These are phyloP conservation scores for Fraxinus anomala DNA, from an alignment of 257 asterid species.

Conservation along the genomic window DNA sequence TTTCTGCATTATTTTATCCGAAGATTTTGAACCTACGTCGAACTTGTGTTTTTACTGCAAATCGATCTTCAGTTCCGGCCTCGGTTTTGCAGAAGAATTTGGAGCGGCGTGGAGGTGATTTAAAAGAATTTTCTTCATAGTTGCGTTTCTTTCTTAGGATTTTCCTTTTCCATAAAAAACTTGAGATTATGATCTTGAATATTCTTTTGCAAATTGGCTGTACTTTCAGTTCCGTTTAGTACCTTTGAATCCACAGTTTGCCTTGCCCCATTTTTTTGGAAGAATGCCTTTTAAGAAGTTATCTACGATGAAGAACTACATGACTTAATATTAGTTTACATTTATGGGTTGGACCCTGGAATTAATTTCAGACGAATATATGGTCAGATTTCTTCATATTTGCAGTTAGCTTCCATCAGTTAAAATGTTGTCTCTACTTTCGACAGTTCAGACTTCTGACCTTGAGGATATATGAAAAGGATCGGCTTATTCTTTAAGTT, in stretches of 20 bases:
- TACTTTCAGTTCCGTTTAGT: slow-evolving; percentile 11
- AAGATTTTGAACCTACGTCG: slow-evolving; percentile 25
- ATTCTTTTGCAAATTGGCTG: slow-evolving; percentile 12
- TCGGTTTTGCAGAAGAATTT: slow-evolving; percentile 26
- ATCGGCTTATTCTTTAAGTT: slow-evolving; percentile 11
- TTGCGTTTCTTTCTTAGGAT: background rate
- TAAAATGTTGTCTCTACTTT: background rate
- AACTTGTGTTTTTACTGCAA: slow-evolving; percentile 34
- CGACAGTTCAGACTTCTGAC: background rate
- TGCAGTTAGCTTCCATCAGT: background rate
- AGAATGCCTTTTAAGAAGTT: slow-evolving; percentile 17
- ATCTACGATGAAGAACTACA: background rate
- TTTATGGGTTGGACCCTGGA: too few species aligned
- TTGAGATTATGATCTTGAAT: slow-evolving; percentile 6
- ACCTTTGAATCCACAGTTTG: slow-evolving; percentile 3
- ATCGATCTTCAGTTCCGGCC: slow-evolving; percentile 24
- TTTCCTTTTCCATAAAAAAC: background rate
- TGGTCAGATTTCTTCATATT: background rate
- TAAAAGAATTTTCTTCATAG: background rate
- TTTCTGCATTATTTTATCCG: slow-evolving; percentile 23
- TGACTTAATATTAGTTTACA: background rate
- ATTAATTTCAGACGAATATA: background rate
- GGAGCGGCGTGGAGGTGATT: slow-evolving; percentile 41
- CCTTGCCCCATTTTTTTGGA: slow-evolving; percentile 5
- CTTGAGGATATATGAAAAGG: background rate